These are phyloP conservation scores for Trametes elegans DNA, from an alignment of 768 basidiomycete genomes.

Conservation along the genomic window DNA sequence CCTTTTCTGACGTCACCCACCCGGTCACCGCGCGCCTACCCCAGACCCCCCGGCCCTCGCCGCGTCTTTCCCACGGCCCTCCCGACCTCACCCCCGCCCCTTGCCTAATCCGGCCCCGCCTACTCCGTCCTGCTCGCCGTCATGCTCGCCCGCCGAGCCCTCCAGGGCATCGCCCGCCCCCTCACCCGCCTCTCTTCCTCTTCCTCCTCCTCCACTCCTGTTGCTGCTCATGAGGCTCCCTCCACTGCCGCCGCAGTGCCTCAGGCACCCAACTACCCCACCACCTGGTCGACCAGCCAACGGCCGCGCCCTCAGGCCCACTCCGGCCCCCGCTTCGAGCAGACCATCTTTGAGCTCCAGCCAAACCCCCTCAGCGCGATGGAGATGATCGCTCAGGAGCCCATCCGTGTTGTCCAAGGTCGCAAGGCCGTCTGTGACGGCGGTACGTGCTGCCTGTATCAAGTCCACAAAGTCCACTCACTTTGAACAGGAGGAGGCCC, in stretches of 20 bases:
- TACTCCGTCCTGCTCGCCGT: slow-evolving; percentile 7
- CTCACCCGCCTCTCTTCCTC: slow-evolving; percentile 30
- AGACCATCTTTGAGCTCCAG: slow-evolving; percentile 83
- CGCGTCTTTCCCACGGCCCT: slow-evolving; percentile 19
- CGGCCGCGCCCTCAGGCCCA: slow-evolving; percentile 57
- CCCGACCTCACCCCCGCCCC: slow-evolving; percentile 3
- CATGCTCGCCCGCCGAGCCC: slow-evolving; percentile 30
- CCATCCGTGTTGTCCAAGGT: slow-evolving; percentile 75
- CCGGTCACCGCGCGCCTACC: background rate
- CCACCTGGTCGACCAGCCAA: slow-evolving; percentile 87
- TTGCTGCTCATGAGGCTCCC: slow-evolving; percentile 21
- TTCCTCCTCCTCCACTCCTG: slow-evolving; percentile 20
- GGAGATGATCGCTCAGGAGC: slow-evolving; percentile 84
- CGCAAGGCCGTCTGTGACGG: slow-evolving; percentile 94
- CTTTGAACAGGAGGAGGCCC: slow-evolving; percentile 75
- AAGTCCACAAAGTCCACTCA: background rate
- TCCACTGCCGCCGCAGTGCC: slow-evolving; percentile 37
- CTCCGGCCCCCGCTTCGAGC: slow-evolving; percentile 86
- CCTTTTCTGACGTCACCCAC: slow-evolving; percentile 14
- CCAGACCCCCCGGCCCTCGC: slow-evolving; percentile 2
- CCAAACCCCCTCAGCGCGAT: slow-evolving; percentile 90
- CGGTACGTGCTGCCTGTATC: slow-evolving; percentile 53
- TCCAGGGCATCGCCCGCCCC: slow-evolving; percentile 27
- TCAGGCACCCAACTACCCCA: slow-evolving; percentile 82
- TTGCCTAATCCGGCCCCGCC: slow-evolving; percentile 12